Conservation (phyloP, 768 basidiomycete genomes). For the Fistulinella prunicolor region DNA sequence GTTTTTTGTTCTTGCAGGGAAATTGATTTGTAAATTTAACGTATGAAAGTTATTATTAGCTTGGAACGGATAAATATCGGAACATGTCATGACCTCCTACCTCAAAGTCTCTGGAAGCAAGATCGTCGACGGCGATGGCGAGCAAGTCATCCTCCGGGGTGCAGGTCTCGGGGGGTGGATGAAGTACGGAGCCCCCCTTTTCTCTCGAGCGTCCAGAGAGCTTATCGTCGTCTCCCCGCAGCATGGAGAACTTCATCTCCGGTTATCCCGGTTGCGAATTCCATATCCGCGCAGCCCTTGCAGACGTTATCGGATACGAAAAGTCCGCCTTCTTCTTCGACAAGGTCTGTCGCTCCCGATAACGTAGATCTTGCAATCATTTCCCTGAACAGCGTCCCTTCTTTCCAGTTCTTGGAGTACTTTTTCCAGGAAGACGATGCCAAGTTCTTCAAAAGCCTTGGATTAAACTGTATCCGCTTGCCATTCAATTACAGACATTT, state of each 20-base stretch:
- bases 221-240: slow-evolving; percentile 23
- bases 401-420: slow-evolving; percentile 68
- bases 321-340: slow-evolving; percentile 83
- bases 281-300: slow-evolving; percentile 72
- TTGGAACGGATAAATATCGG: slow-evolving; percentile 19
- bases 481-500: slow-evolving; percentile 76
- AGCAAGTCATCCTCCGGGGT: slow-evolving; percentile 61
- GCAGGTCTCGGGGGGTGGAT: slow-evolving; percentile 86
- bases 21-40: slow-evolving; percentile 23
- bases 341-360: slow-evolving; percentile 47
- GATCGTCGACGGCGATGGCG: slow-evolving; percentile 54
- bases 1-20: slow-evolving; percentile 10
- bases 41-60: slow-evolving; percentile 1
- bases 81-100: slow-evolving; percentile 34
- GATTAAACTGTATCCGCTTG: slow-evolving; percentile 76
- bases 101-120: slow-evolving; percentile 58
- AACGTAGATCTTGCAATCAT: not conserved
- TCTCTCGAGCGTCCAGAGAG: slow-evolving; percentile 5
- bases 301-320: slow-evolving; percentile 57
- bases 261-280: slow-evolving; percentile 81
- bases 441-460: slow-evolving; percentile 71
- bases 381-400: not conserved
- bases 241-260: slow-evolving; percentile 78
- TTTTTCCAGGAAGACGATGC: slow-evolving; percentile 80
- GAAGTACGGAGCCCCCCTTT: slow-evolving; percentile 50